Evolutionary conservation across 108 stramenopile species (phyloP), one percentile per base, ranked within the genome.

Genomic region (Pseudonitzschia pungens): DNA sequence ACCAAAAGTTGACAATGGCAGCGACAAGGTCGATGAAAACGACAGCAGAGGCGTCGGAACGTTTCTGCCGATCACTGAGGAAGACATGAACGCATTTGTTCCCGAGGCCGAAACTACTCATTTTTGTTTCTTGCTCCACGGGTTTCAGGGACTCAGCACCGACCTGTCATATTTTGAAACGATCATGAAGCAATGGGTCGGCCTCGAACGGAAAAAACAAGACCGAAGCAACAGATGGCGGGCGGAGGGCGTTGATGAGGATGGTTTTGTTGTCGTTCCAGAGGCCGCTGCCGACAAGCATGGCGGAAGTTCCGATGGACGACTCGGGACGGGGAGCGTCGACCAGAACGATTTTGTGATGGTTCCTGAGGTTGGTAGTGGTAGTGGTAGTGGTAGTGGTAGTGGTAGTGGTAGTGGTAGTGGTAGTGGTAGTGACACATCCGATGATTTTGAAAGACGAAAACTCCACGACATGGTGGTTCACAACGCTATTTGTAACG

Each of bases 401-500:
- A 22, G 32, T 42, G 66, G 8, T 3, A 24, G 20, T 6, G 32
- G 8, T 9, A 21, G 27, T 14, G 20, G 4, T 4, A 22, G 32
- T 42, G 66, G 8, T 3, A 24, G 20, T 8, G n/a, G 26, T 44
- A n/a, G n/a, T n/a, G n/a, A n/a, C n/a, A n/a, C n/a, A n/a, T n/a
- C n/a, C n/a, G n/a, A n/a, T n/a, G n/a, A n/a, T n/a, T n/a, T n/a
- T n/a, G n/a, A n/a, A n/a, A n/a, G n/a, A 48, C 26, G 45, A 18
- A 48, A 11, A 18, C 45, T 48, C 45, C 81, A 76, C 20, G 77
- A 81, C n/a, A 70, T 95, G 56, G 74, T 92, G 11, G 84, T 92
- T 0, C 87, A 95, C 68, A 80, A 66, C 44, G 68, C 82, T 28
- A 68, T 71, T 18, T 92, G 89, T 78, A 96, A 96, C 73, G 90